These are phyloP conservation scores for Hortaea werneckii DNA, from an alignment of 2,329 filamentous ascomycete genomes.

Conservation along the genomic window DNA sequence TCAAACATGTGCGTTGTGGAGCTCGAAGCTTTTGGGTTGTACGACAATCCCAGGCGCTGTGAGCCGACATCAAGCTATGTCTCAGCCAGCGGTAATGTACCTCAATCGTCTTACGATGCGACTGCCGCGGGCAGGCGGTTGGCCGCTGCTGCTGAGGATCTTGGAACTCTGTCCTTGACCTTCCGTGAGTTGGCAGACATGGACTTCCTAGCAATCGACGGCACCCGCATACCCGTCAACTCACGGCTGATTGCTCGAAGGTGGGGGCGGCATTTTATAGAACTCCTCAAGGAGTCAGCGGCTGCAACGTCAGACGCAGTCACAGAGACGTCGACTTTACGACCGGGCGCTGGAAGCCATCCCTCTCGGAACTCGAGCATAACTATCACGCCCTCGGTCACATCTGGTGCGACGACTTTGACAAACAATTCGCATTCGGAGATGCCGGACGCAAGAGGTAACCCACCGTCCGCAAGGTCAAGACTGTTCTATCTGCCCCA, in stretches of 20 bases:
- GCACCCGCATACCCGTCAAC: slow-evolving; percentile 87
- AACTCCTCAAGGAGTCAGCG: slow-evolving; percentile 71
- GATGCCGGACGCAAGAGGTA: slow-evolving; percentile 42
- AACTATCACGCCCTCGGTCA: slow-evolving; percentile 66
- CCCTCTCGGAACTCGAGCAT: slow-evolving; percentile 67
- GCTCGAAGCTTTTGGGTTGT: slow-evolving; percentile 90
- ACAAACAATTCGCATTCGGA: slow-evolving; percentile 36
- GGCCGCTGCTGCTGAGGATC: slow-evolving; percentile 67
- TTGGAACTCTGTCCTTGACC: slow-evolving; percentile 69
- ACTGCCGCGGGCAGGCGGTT: slow-evolving; percentile 68
- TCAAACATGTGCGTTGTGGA: slow-evolving; percentile 95
- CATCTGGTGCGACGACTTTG: slow-evolving; percentile 34
- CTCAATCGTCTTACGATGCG: slow-evolving; percentile 23
- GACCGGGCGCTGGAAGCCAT: slow-evolving; percentile 44
- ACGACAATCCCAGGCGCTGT: slow-evolving; percentile 80
- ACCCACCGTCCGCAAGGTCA: slow-evolving; percentile 56
- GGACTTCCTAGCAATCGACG: slow-evolving; percentile 87
- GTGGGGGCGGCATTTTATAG: slow-evolving; percentile 95
- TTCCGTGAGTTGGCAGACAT: slow-evolving; percentile 88
- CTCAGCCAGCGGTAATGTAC: slow-evolving; percentile 62
- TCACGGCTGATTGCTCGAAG: slow-evolving; percentile 76
- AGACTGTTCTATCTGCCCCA: slow-evolving; percentile 88
- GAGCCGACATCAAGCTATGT: slow-evolving; percentile 72
- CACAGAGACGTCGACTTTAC: slow-evolving; percentile 62
- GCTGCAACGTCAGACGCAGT: slow-evolving; percentile 51